Evolutionary conservation across 768 basidiomycete species (phyloP), one percentile per base, ranked within the genome.

Genomic region (Auricularia cornea): DNA sequence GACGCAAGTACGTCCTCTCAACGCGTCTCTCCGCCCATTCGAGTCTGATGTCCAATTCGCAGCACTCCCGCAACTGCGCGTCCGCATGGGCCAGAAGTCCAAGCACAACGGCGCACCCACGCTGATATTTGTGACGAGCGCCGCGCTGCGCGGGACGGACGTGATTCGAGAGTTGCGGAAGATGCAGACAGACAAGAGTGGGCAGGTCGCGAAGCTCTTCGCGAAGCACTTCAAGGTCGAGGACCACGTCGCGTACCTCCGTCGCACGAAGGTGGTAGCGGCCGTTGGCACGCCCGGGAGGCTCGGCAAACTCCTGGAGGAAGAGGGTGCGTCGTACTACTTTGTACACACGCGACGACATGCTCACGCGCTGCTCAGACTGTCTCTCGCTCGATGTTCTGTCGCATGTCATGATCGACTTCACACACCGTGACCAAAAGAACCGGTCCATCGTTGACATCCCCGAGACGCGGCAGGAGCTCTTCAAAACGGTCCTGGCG

Each of bases 281-380:
- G 96, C 93, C 23, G 92, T 90, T 30, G 96, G 96, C 23, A 99
- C 96, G 2, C 95, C 96, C 29, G 89, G 90, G 31, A 82, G 96
- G 69, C 78, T 98, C 48, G 93, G 92, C 61, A 96, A 96, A 73
- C 77, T 99, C 59, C 78, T 81, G 30, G 65, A 31, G 64, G 76
- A 65, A 29, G 62, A 59, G 30, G 29, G 26, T 31, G 5, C 20
- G 20, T 51, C 6, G 28, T 12, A 28, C 8, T 28, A n/a, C 28
- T n/a, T n/a, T n/a, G n/a, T n/a, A n/a, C n/a, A n/a, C n/a, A n/a
- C n/a, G n/a, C n/a, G n/a, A n/a, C n/a, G n/a, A n/a, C n/a, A n/a
- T n/a, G n/a, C n/a, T n/a, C 51, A 52, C n/a, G 38, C 38, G 8
- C 38, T 8, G 8, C 38, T 40, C 18, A 92, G 93, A 90, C 68